phyloP scores from a whole-genome alignment of 371 early-diverging fungal species.

The Mucor ambiguus region DNA sequence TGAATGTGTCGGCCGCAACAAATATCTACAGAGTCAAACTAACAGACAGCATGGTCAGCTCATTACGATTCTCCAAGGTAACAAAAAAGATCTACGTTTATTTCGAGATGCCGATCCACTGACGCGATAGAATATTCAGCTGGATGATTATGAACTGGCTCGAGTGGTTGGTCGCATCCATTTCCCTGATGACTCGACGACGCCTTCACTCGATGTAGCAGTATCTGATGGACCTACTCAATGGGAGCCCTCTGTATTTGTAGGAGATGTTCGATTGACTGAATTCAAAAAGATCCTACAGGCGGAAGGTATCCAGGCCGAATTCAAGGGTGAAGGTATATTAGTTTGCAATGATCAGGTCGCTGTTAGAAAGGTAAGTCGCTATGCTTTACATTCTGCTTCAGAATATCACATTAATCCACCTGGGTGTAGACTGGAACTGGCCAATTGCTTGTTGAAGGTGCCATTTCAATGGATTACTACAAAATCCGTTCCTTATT shows the following conservation, averaged over 20 bases:
- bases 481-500: slow-evolving; percentile 62
- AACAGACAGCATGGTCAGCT: slow-evolving; percentile 86
- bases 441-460: slow-evolving; percentile 63
- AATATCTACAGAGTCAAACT: slow-evolving; percentile 81
- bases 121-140: slow-evolving; percentile 18
- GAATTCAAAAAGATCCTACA: slow-evolving; percentile 76
- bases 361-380: slow-evolving; percentile 65
- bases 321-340: slow-evolving; percentile 84
- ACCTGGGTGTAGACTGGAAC: slow-evolving; percentile 41
- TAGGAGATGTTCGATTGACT: slow-evolving; percentile 87
- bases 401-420: not conserved
- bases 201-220: slow-evolving; percentile 80
- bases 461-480: slow-evolving; percentile 59
- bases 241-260: slow-evolving; percentile 72
- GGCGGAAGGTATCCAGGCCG: slow-evolving; percentile 75
- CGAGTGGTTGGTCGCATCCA: slow-evolving; percentile 75
- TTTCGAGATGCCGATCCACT: no score
- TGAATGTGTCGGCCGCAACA: slow-evolving; percentile 88
- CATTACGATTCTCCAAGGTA: slow-evolving; percentile 75
- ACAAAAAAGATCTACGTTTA: not conserved
- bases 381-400: not conserved
- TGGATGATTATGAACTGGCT: slow-evolving; percentile 79
- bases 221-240: slow-evolving; percentile 37
- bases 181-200: slow-evolving; percentile 64
- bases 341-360: slow-evolving; percentile 83